Conservation (phyloP, 2,329 filamentous ascomycete species). For the Fusarium humuli region DNA sequence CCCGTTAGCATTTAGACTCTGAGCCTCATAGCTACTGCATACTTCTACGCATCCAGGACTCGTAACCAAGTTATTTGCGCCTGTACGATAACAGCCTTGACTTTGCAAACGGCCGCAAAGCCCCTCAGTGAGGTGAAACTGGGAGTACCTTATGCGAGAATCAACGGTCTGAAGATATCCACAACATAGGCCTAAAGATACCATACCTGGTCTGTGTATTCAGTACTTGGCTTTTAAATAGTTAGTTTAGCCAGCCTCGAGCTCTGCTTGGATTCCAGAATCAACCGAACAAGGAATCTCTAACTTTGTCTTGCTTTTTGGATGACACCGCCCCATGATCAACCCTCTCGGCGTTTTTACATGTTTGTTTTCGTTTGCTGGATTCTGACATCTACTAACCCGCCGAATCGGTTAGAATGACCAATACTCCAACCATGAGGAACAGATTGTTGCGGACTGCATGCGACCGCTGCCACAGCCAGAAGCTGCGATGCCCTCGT, state of each 20-base stretch:
- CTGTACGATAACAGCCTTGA: neutral
- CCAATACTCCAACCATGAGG: neutral
- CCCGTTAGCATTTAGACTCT: neutral
- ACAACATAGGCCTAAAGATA: neutral
- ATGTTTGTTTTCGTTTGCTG: neutral
- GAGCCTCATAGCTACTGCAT: neutral
- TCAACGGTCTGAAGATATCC: neutral
- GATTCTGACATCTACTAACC: neutral
- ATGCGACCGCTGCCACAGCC: neutral
- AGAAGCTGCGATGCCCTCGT: neutral
- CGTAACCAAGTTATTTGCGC: rapidly evolving
- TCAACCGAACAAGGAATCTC: neutral
- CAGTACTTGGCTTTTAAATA: neutral
- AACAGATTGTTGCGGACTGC: neutral
- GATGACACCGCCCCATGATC: neutral
- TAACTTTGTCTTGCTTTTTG: neutral
- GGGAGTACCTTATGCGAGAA: neutral
- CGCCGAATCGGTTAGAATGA: neutral
- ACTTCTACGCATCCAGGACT: neutral
- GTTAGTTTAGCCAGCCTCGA: neutral
- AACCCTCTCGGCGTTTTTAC: neutral
- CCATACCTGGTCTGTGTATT: neutral
- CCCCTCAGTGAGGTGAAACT: neutral
- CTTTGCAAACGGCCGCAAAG: neutral
- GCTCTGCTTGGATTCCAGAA: neutral